Percentiles rank a stretch among this genome's conserved stretches.
phyloP scores from a whole-genome alignment of 1,139 yeast species.

The Suhomyces anneliseae region DNA sequence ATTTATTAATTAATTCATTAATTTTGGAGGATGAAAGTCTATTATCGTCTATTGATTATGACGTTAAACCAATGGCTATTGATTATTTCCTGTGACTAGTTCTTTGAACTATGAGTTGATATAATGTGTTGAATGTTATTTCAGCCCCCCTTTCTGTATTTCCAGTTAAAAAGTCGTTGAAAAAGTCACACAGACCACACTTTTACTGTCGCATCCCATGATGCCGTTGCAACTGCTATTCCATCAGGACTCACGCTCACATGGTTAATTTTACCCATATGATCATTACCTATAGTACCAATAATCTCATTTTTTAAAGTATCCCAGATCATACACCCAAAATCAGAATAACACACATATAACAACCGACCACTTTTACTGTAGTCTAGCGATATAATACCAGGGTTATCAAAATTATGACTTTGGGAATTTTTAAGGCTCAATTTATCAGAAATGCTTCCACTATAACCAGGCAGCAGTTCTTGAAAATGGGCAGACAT shows the following conservation, averaged over 20 bases:
- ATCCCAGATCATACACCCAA: slow-evolving; percentile 81
- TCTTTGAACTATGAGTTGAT: too few species aligned
- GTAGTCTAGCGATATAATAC: slow-evolving; percentile 70
- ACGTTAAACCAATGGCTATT: too few species aligned
- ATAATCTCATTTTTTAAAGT: slow-evolving; percentile 62
- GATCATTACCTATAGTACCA: slow-evolving; percentile 57
- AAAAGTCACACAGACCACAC: slow-evolving; percentile 51
- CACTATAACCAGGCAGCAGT: slow-evolving; percentile 4
- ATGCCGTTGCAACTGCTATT: slow-evolving; percentile 65
- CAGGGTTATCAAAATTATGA: slow-evolving; percentile 50
- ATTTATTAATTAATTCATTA: not conserved
- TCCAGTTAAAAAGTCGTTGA: too few species aligned
- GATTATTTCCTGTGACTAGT: too few species aligned
- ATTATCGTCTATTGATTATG: slow-evolving; percentile 1
- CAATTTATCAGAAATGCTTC: slow-evolving; percentile 17
- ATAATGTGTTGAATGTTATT: too few species aligned
- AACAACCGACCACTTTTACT: slow-evolving; percentile 75
- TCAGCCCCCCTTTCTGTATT: too few species aligned
- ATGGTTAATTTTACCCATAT: slow-evolving; percentile 59
- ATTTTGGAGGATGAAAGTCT: not conserved
- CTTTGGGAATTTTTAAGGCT: not conserved
- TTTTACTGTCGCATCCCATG: slow-evolving; percentile 69
- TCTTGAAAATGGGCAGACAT: slow-evolving; percentile 22
- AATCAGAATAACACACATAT: slow-evolving; percentile 75
- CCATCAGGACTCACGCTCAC: slow-evolving; percentile 77